phyloP scores from a whole-genome alignment of 1,139 yeast genomes.

The Kazachstania sp. region DNA sequence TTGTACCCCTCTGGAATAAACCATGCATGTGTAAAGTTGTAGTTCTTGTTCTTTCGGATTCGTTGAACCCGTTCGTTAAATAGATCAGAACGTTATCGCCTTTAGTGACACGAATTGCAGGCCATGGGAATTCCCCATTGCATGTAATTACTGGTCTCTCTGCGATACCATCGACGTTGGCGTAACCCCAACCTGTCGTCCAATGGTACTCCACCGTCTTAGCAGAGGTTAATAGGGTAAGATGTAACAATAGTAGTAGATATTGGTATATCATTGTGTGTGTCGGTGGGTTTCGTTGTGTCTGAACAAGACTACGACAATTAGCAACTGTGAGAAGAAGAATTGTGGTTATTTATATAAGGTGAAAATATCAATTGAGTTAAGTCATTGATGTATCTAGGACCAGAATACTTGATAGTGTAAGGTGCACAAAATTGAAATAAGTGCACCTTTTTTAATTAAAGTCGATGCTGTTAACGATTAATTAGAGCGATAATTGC shows the following conservation, averaged over 20 bases:
- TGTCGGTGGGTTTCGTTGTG: neutral
- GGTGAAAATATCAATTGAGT: too few relatives aligned
- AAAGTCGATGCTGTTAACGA: too few relatives aligned
- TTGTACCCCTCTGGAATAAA: slow-evolving; percentile 47
- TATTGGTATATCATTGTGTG: neutral
- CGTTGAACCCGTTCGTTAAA: slow-evolving; percentile 47
- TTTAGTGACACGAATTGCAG: slow-evolving; percentile 51
- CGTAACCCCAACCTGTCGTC: slow-evolving; percentile 46
- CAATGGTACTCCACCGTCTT: slow-evolving; percentile 44
- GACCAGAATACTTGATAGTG: too few relatives aligned
- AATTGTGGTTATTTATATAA: too few relatives aligned
- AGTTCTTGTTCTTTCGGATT: slow-evolving; percentile 26
- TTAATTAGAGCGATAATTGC: too few relatives aligned
- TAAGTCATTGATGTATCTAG: too few relatives aligned
- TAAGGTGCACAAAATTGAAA: too few relatives aligned
- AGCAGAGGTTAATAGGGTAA: neutral
- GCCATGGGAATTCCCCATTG: slow-evolving; percentile 68
- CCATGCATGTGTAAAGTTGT: slow-evolving; percentile 76
- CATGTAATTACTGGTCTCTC: slow-evolving; percentile 51
- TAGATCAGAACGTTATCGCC: slow-evolving; percentile 55
- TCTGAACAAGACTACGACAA: too few relatives aligned
- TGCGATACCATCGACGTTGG: slow-evolving; percentile 50
- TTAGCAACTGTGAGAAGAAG: too few relatives aligned
- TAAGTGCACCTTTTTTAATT: too few relatives aligned
- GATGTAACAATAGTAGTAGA: neutral